Base-by-base conservation (phyloP, 495 filamentous ascomycete species). In the Bacidia rubella region DNA sequence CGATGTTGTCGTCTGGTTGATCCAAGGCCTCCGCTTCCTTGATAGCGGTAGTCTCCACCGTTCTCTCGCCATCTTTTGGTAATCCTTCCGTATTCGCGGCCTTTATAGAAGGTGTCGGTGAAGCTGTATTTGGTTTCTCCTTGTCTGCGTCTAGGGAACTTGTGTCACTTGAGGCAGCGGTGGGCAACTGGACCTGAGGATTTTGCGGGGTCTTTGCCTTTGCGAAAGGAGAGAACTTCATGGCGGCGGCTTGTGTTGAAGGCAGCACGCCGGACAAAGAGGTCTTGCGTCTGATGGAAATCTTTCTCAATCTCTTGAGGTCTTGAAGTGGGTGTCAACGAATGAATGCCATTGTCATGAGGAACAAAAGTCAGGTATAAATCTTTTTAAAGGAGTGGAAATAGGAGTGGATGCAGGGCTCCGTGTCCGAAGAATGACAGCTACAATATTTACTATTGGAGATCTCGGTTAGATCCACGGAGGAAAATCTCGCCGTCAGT, bases 1-100 rank as follows among this genome's bases (percentile, higher is more conserved):
- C 67, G 32, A 68, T 65, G 17, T 72, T 71, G 1, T 66, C 65
- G n/a, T 54, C 55, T 29, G 49, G 54, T 25, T 61, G 56, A 7
- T 63, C 61, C 11, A 61, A 20, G 1, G 57, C 58, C 35, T 51
- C 54, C 4, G 53, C 58, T 41, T 64, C 62, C 41, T 55, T 46
- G 22, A 61, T 17, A 22, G 57, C 58, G 10, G 62, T 60, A 20
- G 51, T 55, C 47, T 65, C 52, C 7, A 62, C n/a, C 15, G 19
- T 21, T 40, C 58, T 62, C 32, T 60, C 57, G 1, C 39, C 49
- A 27, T 56, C 44, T 1, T 29, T 22, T 19, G 47, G 25, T 5
- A 35, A 7, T 7, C 15, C 29, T 35, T 35, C 7, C 15, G 29
- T 7, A 5, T 35, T 35, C 29, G 1, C 41, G 21, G 9, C 29